Evolutionary conservation across 169 alveolate genomes (phyloP).

Genomic region (Cyclospora cayetanensis): DNA sequence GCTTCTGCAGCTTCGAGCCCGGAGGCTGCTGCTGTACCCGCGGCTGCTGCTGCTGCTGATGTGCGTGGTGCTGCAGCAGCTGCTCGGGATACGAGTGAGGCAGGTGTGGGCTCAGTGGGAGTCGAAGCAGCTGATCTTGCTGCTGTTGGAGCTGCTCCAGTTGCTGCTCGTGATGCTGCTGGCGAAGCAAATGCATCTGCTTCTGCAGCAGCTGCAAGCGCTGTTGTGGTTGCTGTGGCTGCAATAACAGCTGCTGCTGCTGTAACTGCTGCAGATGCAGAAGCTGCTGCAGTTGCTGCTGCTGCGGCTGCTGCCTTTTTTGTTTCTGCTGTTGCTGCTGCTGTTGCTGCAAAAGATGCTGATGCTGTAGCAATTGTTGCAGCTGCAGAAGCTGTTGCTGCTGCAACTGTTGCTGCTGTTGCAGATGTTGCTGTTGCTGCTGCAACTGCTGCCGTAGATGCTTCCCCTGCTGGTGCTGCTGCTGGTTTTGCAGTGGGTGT

Average conservation of each 20-base stretch:
- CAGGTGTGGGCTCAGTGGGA: neutral
- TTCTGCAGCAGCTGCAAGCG: neutral
- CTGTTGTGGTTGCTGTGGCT: neutral
- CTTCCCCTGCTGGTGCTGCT: too few relatives aligned
- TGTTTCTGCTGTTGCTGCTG: conserved; percentile 34
- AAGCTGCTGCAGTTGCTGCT: neutral
- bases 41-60: neutral
- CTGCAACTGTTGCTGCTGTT: conserved; percentile 3
- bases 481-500: too few relatives aligned
- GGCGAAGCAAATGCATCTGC: neutral
- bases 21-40: neutral
- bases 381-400: neutral
- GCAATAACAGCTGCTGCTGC: neutral
- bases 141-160: neutral
- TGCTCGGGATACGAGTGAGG: conserved; percentile 7
- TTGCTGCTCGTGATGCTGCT: neutral
- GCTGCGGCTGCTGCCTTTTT: conserved; percentile 27
- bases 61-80: neutral
- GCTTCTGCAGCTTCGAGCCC: neutral
- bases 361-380: neutral
- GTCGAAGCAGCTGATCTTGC: neutral
- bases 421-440: too few relatives aligned
- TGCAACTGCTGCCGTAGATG: too few relatives aligned
- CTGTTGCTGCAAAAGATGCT: conserved; percentile 1
- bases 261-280: neutral